Base-by-base conservation (phyloP, 2,329 filamentous ascomycete species). In the Rhinocladiella similis region DNA sequence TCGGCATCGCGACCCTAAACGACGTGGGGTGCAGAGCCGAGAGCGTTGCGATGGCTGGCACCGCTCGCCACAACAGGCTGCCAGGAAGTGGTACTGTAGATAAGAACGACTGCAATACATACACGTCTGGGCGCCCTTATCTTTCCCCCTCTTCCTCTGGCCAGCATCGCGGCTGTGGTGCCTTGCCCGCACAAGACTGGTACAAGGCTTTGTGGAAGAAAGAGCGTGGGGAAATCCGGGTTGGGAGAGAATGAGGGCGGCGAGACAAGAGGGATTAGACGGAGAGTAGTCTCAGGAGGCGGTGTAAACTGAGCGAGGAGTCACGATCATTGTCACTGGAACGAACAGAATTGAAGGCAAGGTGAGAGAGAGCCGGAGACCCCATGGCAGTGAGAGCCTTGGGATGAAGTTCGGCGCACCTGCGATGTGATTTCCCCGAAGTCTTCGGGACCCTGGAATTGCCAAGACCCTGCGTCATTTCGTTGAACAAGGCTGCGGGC, bases 91-190 rank as follows among this genome's bases (percentile, higher is more conserved):
- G 29, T 7, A 9, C 3, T 33, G 29, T 3, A 33, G 29, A 33
- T 4, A 33, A 9, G 29, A 33, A 33, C 3, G 29, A 12, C 10
- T 12, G 29, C 29, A 33, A 33, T 10, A 80, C 84, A 70, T 78
- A 90, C 87, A 72, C 83, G 79, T 69, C 85, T 77, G 35, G 87
- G 87, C 54, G 86, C 82, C 51, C 86, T 77, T 59, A 90, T 89
- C 69, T 86, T 88, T 43, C 50, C 49, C 16, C 80, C 77, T 60
- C 80, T 77, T 47, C 81, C 80, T 69, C 81, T 77, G 68, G 82
- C 77, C 78, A 82, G 80, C 7, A 67, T 73, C 35, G 39, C 57
- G 53, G 52, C 35, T 35, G 43, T 36, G 38, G 38, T 47, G 39
- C 14, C 6, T 51, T 46, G 41, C 50, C 54, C 19, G 47, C 50